Evolutionary conservation across 305 asterid species (phyloP), one percentile per base, ranked within the genome.

Genomic region (Rubia balearica): DNA sequence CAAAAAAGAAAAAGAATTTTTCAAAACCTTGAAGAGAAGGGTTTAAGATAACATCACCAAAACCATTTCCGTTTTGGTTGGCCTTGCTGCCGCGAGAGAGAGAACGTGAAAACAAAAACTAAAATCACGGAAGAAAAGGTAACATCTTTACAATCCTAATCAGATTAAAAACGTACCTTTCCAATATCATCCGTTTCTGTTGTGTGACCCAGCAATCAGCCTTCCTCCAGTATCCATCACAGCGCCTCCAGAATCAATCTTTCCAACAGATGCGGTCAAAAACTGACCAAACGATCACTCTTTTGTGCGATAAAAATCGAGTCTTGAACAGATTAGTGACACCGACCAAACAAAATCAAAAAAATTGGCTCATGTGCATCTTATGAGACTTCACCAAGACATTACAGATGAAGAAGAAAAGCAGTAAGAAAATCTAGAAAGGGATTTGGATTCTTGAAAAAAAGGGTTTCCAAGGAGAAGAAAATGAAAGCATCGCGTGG

Each of bases 141-240:
- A 33, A 49, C 33, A 17, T 9, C 53, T 53, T 55, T 55, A 56
- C 49, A 21, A 6, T 59, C 38, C 13, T 59, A 36, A 9, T 27
- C 66, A 63, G 68, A 63, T 75, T 41, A 27, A 48, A 17, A 14
- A 3, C 59, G 24, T 63, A 88, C 98, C 85, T 74, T 85, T 72
- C 92, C 96, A 79, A 87, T 79, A 75, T 89, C 96, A 78, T 91
- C 98, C 96, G 74, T 91, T 91, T 73, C 96, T 87, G 76, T 83
- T 88, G 73, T 91, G 98, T 74, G 98, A 91, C 73, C 96, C 98
- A 80, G 96, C 90, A 78, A 89, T 84, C 48, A 91, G 96, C 79
- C 96, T 85, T 12, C 98, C 96, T 24, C 96, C 85, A 43, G 96
- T 88, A 68, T 85, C 82, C 98, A 87, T 87, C 83, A 81, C 86